Evolutionary conservation across 2,329 filamentous ascomycete genomes (phyloP).

Genomic region (Botrytis deweyae): DNA sequence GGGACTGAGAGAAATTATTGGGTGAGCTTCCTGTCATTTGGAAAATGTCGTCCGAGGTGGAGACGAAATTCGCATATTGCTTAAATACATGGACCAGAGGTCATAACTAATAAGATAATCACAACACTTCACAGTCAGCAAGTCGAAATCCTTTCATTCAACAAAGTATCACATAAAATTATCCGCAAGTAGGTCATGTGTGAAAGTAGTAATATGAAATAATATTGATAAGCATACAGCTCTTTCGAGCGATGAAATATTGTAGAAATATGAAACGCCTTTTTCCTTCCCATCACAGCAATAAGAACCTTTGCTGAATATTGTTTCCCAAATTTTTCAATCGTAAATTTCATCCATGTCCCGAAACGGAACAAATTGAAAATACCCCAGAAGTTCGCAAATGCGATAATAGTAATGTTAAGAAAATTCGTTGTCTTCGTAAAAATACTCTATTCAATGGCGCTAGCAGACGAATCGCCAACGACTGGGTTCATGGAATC

Average conservation of each 20-base stretch:
- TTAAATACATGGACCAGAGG: background rate
- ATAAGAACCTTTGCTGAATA: constrained; percentile 16
- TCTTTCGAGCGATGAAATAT: background rate
- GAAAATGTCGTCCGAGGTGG: background rate
- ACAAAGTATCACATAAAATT: background rate
- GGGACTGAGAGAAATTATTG: background rate
- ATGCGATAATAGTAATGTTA: background rate
- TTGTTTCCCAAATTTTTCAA: background rate
- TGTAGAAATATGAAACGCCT: constrained; percentile 1
- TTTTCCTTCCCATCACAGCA: constrained; percentile 9
- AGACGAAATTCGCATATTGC: background rate
- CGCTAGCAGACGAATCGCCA: constrained; percentile 52
- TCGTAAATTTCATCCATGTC: background rate
- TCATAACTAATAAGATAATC: background rate
- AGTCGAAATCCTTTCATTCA: background rate
- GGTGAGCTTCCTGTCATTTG: background rate
- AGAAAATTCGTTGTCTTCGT: constrained; percentile 16
- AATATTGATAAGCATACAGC: constrained; percentile 1
- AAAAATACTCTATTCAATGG: constrained; percentile 49
- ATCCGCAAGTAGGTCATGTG: background rate
- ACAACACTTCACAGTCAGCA: background rate
- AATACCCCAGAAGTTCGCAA: background rate
- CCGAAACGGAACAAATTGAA: background rate
- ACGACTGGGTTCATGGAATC: constrained; percentile 68
- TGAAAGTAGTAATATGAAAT: constrained; percentile 5